Evolutionary conservation across 768 basidiomycete species (phyloP).

Genomic region (Albatrellus ellisii): DNA sequence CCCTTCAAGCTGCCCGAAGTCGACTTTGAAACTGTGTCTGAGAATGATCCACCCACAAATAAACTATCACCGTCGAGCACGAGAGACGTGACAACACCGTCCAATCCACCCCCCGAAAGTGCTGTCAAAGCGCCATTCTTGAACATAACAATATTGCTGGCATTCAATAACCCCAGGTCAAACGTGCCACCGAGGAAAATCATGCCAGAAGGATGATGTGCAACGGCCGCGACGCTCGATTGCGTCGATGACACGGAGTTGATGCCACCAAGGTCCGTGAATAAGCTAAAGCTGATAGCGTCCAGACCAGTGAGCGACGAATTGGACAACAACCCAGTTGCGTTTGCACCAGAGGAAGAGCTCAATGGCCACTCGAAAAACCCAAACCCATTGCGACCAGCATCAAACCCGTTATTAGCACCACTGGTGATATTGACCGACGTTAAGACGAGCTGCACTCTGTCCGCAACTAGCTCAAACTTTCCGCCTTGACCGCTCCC

Average conservation of each 20-base stretch:
- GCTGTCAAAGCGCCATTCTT: slow-evolving; percentile 41
- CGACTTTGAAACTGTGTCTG: slow-evolving; percentile 44
- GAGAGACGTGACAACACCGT: slow-evolving; percentile 64
- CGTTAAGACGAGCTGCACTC: slow-evolving; percentile 65
- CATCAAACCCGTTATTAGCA: slow-evolving; percentile 21
- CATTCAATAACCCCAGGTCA: slow-evolving; percentile 37
- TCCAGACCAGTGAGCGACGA: slow-evolving; percentile 59
- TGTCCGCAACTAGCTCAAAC: slow-evolving; percentile 77
- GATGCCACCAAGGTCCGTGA: slow-evolving; percentile 42
- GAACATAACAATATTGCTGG: slow-evolving; percentile 63
- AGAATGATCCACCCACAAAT: slow-evolving; percentile 84
- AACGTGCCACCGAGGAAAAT: slow-evolving; percentile 76
- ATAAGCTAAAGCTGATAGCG: slow-evolving; percentile 43
- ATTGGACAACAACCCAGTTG: slow-evolving; percentile 51
- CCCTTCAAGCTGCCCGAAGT: slow-evolving; percentile 38
- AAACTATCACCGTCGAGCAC: slow-evolving; percentile 48
- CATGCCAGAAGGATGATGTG: slow-evolving; percentile 49
- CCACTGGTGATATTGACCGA: slow-evolving; percentile 33
- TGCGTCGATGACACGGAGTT: slow-evolving; percentile 24
- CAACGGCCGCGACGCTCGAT: slow-evolving; percentile 38
- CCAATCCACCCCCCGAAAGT: slow-evolving; percentile 56
- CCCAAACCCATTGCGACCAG: slow-evolving; percentile 50
- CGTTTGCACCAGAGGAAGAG: slow-evolving; percentile 33
- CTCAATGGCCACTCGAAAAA: slow-evolving; percentile 80
- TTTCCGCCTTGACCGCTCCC: slow-evolving; percentile 53